Evolutionary conservation across 768 basidiomycete species (phyloP), one percentile per base, ranked within the genome.

Genomic region (Crucibulum laeve): DNA sequence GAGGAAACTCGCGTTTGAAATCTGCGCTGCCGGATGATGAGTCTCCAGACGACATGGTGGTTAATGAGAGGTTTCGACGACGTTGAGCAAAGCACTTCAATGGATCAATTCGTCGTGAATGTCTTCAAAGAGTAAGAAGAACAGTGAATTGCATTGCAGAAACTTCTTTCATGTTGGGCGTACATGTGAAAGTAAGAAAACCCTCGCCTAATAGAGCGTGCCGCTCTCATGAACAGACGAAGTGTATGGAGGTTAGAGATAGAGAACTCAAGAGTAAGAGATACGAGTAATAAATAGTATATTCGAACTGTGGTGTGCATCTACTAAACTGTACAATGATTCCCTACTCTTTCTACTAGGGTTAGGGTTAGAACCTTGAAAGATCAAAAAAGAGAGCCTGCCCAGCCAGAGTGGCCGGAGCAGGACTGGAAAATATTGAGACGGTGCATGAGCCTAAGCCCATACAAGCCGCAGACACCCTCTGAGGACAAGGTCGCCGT

Each of bases 381-480:
- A n/a, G n/a, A n/a, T n/a, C n/a, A n/a, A 69, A 67, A 67, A 60
- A 60, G 48, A 57, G 38, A 59, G 70, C 71, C 70, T 60, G 55
- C 70, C 63, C 67, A 73, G 69, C 70, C 71, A 72, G 73, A 74
- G 72, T 73, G 77, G 76, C 75, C 71, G 56, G 69, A 71, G 72
- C 64, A 67, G 76, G 75, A 79, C 79, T 62, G 81, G 80, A 71
- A 82, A 82, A 82, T 82, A 82, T 82, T 80, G 53, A 69, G 80
- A 82, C 76, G 71, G 74, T 82, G 79, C 80, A 79, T 81, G 76
- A 71, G 70, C 79, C 76, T 70, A 73, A 77, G 77, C 76, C 59
- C 75, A 80, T 73, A 78, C 77, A 78, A 79, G 60, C 71, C 69
- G 55, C 54, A 50, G 46, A 57, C 53, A 57, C 65, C 67, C 73